Evolutionary conservation across 805 yeast genomes (phyloP).

Genomic region (Naumovozyma castellii): DNA sequence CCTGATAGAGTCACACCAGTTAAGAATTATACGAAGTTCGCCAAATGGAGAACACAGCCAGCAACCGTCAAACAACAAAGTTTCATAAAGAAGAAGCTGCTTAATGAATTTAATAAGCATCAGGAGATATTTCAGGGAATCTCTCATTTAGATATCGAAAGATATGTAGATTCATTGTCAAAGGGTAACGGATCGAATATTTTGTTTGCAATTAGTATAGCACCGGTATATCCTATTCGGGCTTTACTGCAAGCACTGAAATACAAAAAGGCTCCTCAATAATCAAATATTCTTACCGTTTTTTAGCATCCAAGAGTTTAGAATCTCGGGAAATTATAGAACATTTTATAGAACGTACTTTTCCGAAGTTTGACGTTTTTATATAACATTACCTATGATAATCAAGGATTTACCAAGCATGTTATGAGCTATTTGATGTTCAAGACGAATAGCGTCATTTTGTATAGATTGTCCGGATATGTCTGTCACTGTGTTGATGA

Average conservation of each 20-base stretch:
- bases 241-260: constrained; percentile 13
- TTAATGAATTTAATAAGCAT: not conserved
- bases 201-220: constrained; percentile 21
- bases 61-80: constrained; percentile 25
- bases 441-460: too few relatives aligned
- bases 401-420: too few relatives aligned
- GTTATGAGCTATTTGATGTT: too few relatives aligned
- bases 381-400: too few relatives aligned
- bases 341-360: too few relatives aligned
- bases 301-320: too few relatives aligned
- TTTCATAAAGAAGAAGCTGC: constrained; percentile 7
- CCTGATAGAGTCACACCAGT: not conserved
- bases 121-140: not conserved
- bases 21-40: constrained; percentile 16
- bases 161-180: constrained; percentile 6
- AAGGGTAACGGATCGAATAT: constrained; percentile 26
- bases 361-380: too few relatives aligned
- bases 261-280: constrained; percentile 5
- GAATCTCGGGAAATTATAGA: too few relatives aligned
- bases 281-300: too few relatives aligned
- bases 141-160: constrained; percentile 1
- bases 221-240: constrained; percentile 23
- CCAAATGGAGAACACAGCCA: constrained; percentile 27
- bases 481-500: too few relatives aligned
- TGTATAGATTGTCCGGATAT: too few relatives aligned